Evolutionary conservation across 2,329 filamentous ascomycete genomes (phyloP).

Genomic region (Aspergillus neotritici): DNA sequence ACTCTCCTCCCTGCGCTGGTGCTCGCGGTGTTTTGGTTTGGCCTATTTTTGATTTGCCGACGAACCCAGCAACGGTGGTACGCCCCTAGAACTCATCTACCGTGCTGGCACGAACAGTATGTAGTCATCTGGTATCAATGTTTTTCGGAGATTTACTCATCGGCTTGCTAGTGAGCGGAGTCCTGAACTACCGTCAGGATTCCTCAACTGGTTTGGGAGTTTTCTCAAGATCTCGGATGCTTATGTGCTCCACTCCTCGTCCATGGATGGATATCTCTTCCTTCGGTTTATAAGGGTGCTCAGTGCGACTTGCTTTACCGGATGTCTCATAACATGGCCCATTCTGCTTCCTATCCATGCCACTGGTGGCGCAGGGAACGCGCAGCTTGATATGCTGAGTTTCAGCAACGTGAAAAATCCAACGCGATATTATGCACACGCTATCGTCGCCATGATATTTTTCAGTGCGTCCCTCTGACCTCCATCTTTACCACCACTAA

Average conservation of each 20-base stretch:
- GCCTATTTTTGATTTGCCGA: slow-evolving; percentile 44
- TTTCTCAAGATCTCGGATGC: slow-evolving; percentile 60
- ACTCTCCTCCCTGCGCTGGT: slow-evolving; percentile 46
- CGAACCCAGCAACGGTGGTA: slow-evolving; percentile 44
- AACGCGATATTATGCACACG: slow-evolving; percentile 72
- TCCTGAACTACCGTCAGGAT: slow-evolving; percentile 42
- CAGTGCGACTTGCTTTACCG: slow-evolving; percentile 71
- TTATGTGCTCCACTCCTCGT: slow-evolving; percentile 82
- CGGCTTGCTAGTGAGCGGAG: slow-evolving; percentile 38
- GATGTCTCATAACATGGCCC: slow-evolving; percentile 79
- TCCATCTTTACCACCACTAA: slow-evolving; percentile 4
- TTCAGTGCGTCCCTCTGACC: slow-evolving; percentile 50
- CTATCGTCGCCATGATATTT: slow-evolving; percentile 69
- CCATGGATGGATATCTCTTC: slow-evolving; percentile 87
- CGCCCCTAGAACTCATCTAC: slow-evolving; percentile 39
- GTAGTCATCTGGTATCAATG: slow-evolving; percentile 3
- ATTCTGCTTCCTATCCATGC: slow-evolving; percentile 81
- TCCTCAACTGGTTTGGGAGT: slow-evolving; percentile 51
- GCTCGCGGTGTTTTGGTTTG: slow-evolving; percentile 40
- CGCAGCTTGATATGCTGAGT: slow-evolving; percentile 69
- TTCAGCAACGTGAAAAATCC: slow-evolving; percentile 67
- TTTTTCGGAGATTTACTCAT: neutral
- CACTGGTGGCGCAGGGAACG: slow-evolving; percentile 64
- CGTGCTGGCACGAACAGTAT: slow-evolving; percentile 39
- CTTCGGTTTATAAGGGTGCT: slow-evolving; percentile 78